Percentiles rank a stretch among this genome's conserved stretches.
phyloP scores from a whole-genome alignment of 345 rosid genomes.

The Gynandropsis gynandra region DNA sequence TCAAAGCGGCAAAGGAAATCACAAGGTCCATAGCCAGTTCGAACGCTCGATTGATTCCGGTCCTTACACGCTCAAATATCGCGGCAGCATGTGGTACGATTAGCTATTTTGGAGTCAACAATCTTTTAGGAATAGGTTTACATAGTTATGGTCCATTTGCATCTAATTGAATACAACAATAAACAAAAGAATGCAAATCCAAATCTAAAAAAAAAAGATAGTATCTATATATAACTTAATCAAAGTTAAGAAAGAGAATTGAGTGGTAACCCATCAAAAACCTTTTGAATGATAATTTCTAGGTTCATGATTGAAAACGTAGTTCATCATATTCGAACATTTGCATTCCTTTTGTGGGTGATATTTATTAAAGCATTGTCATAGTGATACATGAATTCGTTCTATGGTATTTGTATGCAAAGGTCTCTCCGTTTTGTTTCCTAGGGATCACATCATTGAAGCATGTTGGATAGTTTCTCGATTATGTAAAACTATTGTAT shows the following conservation, averaged over 20 bases:
- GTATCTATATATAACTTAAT: too few relatives aligned
- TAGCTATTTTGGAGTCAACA: too few relatives aligned
- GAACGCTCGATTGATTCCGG: constrained; percentile 81
- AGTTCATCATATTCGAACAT: neutral
- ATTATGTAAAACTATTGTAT: neutral
- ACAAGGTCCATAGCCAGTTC: constrained; percentile 89
- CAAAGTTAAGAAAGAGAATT: too few relatives aligned
- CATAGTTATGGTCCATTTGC: too few relatives aligned
- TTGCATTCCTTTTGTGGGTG: neutral
- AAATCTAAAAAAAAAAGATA: too few relatives aligned
- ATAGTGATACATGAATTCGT: neutral
- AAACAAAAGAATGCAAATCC: too few relatives aligned
- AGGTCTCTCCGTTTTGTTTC: neutral
- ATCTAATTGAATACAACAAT: too few relatives aligned
- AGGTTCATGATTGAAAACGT: neutral
- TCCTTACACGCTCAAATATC: constrained; percentile 70
- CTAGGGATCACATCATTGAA: neutral
- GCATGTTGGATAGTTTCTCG: constrained; percentile 6
- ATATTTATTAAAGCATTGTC: neutral
- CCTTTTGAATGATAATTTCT: too few relatives aligned
- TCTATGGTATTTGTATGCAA: neutral
- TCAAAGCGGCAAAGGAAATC: constrained; percentile 85
- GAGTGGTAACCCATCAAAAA: too few relatives aligned
- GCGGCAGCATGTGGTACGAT: constrained; percentile 95
- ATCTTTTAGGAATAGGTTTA: too few relatives aligned